Evolutionary conservation across 2,329 filamentous ascomycete genomes (phyloP).

Genomic region (Trichophaea hybrida): DNA sequence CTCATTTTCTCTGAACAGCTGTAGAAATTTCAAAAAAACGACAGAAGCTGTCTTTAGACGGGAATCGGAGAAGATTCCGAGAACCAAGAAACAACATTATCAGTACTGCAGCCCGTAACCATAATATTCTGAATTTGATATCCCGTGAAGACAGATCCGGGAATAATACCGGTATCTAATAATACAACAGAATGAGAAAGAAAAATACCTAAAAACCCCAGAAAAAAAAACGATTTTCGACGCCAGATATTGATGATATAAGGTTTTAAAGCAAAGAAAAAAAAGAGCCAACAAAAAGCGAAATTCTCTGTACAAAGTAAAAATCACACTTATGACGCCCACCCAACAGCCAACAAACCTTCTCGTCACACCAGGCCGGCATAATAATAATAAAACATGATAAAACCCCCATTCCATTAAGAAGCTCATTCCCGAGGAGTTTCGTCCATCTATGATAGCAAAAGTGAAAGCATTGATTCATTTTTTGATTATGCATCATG

Average conservation of each 20-base stretch:
- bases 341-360: not conserved
- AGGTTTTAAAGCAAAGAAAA: not conserved
- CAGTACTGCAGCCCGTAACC: too few relatives aligned
- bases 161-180: not conserved
- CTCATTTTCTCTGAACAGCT: not conserved
- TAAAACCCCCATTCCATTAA: too few relatives aligned
- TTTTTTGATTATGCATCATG: slow-evolving; percentile 16
- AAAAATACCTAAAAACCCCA: not conserved
- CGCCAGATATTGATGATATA: not conserved
- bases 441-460: too few relatives aligned
- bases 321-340: not conserved
- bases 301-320: not conserved
- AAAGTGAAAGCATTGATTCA: too few relatives aligned
- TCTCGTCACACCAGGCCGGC: not conserved
- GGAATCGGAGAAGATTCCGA: too few relatives aligned
- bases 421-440: too few relatives aligned
- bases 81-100: too few relatives aligned
- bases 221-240: not conserved
- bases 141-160: too few relatives aligned
- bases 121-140: too few relatives aligned
- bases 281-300: not conserved
- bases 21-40: not conserved
- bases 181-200: not conserved
- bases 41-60: not conserved
- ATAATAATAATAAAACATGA: too few relatives aligned